Conservation (phyloP, 2,329 filamentous ascomycete species). For the Xylariaceae sp. region DNA sequence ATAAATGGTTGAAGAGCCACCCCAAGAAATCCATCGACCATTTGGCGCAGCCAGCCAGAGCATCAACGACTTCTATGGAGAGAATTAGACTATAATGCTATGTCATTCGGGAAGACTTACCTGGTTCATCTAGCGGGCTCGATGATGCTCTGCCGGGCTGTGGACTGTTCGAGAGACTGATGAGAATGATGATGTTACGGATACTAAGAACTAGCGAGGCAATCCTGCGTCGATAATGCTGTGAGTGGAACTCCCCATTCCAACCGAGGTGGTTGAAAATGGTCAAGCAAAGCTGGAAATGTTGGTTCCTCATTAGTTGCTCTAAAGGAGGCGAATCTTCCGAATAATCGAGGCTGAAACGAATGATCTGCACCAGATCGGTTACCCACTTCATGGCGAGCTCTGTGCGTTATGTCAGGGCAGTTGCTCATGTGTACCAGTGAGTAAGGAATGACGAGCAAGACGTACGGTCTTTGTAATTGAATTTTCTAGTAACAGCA, state of each 20-base stretch:
- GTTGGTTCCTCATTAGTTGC: constrained; percentile 67
- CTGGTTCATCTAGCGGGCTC: constrained; percentile 62
- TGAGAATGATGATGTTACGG: constrained; percentile 65
- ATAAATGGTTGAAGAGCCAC: constrained; percentile 60
- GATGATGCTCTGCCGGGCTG: constrained; percentile 53
- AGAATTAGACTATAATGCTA: constrained; percentile 12
- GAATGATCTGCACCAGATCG: constrained; percentile 67
- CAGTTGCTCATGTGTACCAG: too few relatives aligned
- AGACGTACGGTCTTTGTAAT: constrained; percentile 36
- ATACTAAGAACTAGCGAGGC: constrained; percentile 73
- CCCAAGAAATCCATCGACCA: constrained; percentile 74
- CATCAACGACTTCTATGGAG: constrained; percentile 63
- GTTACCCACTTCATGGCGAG: constrained; percentile 62
- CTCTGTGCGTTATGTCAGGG: constrained; percentile 35
- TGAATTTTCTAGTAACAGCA: constrained; percentile 58
- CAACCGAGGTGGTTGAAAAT: constrained; percentile 78
- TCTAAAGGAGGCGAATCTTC: constrained; percentile 61
- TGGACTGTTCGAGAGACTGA: constrained; percentile 62
- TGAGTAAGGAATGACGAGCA: neutral
- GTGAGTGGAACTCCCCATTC: constrained; percentile 57
- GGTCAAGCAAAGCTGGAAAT: constrained; percentile 73
- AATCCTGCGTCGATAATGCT: constrained; percentile 69
- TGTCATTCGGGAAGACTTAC: constrained; percentile 35
- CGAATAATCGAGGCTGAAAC: constrained; percentile 77
- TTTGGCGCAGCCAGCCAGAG: constrained; percentile 69